Evolutionary conservation across 805 yeast species (phyloP), one percentile per base, ranked within the genome.

Genomic region (Lachancea sp.): DNA sequence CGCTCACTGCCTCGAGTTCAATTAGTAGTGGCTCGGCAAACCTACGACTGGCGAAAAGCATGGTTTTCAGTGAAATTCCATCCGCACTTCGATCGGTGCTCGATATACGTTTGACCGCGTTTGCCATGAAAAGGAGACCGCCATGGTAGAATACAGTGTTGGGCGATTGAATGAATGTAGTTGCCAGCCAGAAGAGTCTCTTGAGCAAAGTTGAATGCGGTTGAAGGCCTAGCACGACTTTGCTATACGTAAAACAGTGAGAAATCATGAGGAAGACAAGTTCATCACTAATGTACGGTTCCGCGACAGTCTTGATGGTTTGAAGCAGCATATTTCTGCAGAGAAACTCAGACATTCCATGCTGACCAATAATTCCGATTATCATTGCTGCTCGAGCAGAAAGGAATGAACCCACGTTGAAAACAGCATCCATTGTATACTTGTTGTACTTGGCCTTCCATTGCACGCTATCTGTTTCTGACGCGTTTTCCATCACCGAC

Each of bases 401-500:
- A 41, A 85, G 70, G 31, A 81, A 74, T 0, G 86, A 77, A 20
- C 72, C 70, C 3, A 69, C 63, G 38, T 69, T 66, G 55, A 81
- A 79, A 0, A 85, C 80, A 16, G 85, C 74, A 50, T 78, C 81
- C 48, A 81, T 68, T 3, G 82, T 75, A 52, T 76, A 74, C 31
- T 82, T 72, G 48, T 77, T 74, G 84, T 88, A 85, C 48, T 81
- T 73, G 5, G 79, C 67, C 50, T 77, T 70, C 82, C 88, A 83
- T 27, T 73, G 67, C 8, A 72, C 66, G 35, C 72, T 69, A 39
- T 74, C 77, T 6, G 71, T 72, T 1, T 67, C 58, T 2, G 72
- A 65, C 36, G 78, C 68, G 20, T 68, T 65, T 7, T 71, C 70
- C 55, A 82, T 72, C 49, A 82, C 72, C 13, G 71, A 69, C 35